Evolutionary conservation across 805 yeast species (phyloP).

Genomic region (Suhomyces prunicola): DNA sequence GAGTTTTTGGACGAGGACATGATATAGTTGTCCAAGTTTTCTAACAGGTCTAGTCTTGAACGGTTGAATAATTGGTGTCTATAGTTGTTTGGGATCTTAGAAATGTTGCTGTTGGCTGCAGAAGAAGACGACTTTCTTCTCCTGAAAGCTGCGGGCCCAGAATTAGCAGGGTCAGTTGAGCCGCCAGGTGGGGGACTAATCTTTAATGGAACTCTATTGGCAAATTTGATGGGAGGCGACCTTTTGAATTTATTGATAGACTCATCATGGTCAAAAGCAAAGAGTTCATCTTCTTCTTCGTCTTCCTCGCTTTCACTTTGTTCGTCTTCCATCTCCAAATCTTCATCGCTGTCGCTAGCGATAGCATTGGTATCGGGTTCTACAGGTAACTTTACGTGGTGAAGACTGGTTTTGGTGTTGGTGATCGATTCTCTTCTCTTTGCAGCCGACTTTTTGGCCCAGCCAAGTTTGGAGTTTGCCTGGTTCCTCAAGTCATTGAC

Average conservation of each 20-base stretch:
- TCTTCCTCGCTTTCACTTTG: constrained; percentile 26
- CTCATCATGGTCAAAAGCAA: constrained; percentile 27
- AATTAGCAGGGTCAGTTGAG: background rate
- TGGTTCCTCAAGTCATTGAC: constrained; percentile 35
- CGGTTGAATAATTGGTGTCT: constrained; percentile 34
- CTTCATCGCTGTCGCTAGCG: constrained; percentile 33
- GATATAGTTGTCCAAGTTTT: constrained; percentile 41
- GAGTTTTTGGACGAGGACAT: constrained; percentile 39
- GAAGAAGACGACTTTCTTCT: constrained; percentile 32
- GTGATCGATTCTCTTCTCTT: constrained; percentile 52
- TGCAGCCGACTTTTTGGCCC: constrained; percentile 34
- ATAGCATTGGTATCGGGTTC: constrained; percentile 28
- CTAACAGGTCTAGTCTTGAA: constrained; percentile 41
- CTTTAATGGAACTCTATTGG: constrained; percentile 40
- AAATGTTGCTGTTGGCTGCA: constrained; percentile 11
- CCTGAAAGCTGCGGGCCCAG: constrained; percentile 8
- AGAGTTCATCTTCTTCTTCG: constrained; percentile 21
- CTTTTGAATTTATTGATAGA: constrained; percentile 12
- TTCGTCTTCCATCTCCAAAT: constrained; percentile 28
- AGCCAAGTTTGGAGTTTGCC: constrained; percentile 34
- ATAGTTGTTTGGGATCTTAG: constrained; percentile 19
- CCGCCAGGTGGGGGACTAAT: constrained; percentile 35
- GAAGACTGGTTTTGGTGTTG: constrained; percentile 41
- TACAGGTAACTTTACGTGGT: constrained; percentile 45
- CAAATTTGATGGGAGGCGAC: constrained; percentile 40